A percentile compares a stretch with the other conserved stretches of the same genome.
These are phyloP conservation scores for Arthonia radiata DNA, from an alignment of 495 filamentous ascomycete species.

Conservation along the genomic window DNA sequence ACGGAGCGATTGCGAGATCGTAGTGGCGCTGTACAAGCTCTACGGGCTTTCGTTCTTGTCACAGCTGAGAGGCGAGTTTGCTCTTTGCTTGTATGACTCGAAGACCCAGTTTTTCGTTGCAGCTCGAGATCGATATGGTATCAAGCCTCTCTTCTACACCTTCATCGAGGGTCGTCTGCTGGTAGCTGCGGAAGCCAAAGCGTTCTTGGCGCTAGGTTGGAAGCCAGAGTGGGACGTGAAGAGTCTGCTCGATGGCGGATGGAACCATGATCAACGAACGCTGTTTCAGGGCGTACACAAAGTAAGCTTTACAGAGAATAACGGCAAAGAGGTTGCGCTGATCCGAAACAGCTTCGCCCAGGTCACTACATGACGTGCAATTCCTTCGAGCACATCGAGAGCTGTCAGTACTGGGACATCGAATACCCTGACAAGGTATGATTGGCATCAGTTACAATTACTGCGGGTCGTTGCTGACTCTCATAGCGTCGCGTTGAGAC, in stretches of 20 bases:
- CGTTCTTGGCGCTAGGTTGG: conserved; percentile 21
- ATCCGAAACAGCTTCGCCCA: conserved; percentile 4
- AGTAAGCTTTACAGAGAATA: conserved; percentile 7
- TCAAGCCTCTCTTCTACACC: conserved; percentile 28
- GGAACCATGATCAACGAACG: conserved; percentile 16
- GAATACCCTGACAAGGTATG: conserved; percentile 22
- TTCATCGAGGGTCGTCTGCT: conserved; percentile 13
- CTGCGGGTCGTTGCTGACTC: conserved; percentile 1
- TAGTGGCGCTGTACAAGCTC: conserved; percentile 23
- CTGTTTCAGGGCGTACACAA: conserved; percentile 21
- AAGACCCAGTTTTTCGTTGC: conserved; percentile 15
- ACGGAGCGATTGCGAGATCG: conserved; percentile 21
- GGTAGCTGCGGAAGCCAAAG: conserved; percentile 21
- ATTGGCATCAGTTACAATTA: neutral
- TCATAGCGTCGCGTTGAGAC: conserved; percentile 8
- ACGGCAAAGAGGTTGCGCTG: neutral
- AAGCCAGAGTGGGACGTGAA: conserved; percentile 23
- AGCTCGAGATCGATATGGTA: conserved; percentile 25
- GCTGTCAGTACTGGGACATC: conserved; percentile 22
- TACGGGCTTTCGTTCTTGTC: conserved; percentile 21
- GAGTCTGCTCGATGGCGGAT: conserved; percentile 14
- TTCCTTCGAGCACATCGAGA: conserved; percentile 8
- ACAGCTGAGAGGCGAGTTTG: conserved; percentile 25
- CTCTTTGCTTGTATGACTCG: conserved; percentile 23
- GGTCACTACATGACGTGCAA: conserved; percentile 13